These are phyloP conservation scores for Colletotrichum sublineola DNA, from an alignment of 2,329 filamentous ascomycete species.

Conservation along the genomic window DNA sequence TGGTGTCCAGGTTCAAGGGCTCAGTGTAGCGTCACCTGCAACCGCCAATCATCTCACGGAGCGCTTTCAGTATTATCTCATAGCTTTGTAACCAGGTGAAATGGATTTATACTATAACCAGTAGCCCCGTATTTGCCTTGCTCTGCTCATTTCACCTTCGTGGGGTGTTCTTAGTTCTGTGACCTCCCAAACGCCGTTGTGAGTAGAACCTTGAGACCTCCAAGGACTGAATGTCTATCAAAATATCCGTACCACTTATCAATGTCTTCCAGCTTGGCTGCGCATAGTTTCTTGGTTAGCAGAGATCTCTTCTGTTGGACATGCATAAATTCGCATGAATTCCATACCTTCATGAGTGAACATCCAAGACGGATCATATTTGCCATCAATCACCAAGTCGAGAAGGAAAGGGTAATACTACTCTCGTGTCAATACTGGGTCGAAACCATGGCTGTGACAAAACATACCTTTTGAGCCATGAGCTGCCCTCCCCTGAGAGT, in stretches of 20 bases:
- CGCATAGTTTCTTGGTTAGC: too few relatives aligned
- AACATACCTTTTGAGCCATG: constrained; percentile 41
- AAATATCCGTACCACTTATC: constrained; percentile 13
- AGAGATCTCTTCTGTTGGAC: neutral
- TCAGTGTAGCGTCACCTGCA: neutral
- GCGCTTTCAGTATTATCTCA: neutral
- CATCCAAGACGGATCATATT: constrained; percentile 16
- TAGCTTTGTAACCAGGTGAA: neutral
- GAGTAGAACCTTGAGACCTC: constrained; percentile 6
- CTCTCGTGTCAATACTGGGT: neutral
- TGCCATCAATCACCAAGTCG: constrained; percentile 11
- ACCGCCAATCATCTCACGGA: neutral
- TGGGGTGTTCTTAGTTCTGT: neutral
- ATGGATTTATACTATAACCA: neutral
- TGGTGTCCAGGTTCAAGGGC: neutral
- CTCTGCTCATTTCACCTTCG: neutral
- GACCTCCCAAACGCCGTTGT: constrained; percentile 11
- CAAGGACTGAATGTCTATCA: neutral
- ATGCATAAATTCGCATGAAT: too few relatives aligned
- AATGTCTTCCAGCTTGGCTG: constrained; percentile 6
- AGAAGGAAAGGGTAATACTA: neutral
- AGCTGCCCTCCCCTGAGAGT: constrained; percentile 49
- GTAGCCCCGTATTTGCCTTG: too few relatives aligned
- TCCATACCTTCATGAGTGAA: constrained; percentile 11
- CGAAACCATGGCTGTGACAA: too few relatives aligned